Evolutionary conservation across 176 grass and related monocot genomes (phyloP).

Genomic region (Triticum urartu): DNA sequence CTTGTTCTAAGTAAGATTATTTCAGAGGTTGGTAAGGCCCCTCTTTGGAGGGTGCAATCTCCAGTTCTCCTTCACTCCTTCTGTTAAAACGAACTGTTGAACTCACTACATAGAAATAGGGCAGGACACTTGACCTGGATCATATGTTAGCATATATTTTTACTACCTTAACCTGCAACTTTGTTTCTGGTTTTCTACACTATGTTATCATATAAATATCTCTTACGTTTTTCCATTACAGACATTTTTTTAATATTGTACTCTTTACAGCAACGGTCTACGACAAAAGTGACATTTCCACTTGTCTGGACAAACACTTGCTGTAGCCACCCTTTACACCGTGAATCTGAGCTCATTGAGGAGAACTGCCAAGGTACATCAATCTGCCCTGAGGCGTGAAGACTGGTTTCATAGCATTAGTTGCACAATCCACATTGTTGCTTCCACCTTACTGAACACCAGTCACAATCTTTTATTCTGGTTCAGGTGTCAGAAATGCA

Average conservation of each 20-base stretch:
- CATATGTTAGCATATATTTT: neutral
- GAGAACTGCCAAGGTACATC: slow-evolving; percentile 64
- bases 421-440: neutral
- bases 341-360: slow-evolving; percentile 81
- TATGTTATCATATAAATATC: neutral
- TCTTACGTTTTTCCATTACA: neutral
- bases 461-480: neutral
- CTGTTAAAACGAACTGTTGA: neutral
- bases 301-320: slow-evolving; percentile 93
- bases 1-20: neutral
- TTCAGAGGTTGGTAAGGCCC: neutral
- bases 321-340: slow-evolving; percentile 87
- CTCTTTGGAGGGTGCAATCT: neutral
- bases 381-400: neutral
- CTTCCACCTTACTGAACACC: neutral
- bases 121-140: neutral
- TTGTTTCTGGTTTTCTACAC: neutral
- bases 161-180: neutral
- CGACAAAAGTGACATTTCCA: slow-evolving; percentile 91
- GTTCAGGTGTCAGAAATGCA: slow-evolving; percentile 81
- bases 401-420: neutral
- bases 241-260: neutral
- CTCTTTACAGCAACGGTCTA: slow-evolving; percentile 66
- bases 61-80: neutral
- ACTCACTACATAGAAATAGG: neutral